Conservation (phyloP, 495 filamentous ascomycete genomes). For the Rostrohypoxylon terebratum region DNA sequence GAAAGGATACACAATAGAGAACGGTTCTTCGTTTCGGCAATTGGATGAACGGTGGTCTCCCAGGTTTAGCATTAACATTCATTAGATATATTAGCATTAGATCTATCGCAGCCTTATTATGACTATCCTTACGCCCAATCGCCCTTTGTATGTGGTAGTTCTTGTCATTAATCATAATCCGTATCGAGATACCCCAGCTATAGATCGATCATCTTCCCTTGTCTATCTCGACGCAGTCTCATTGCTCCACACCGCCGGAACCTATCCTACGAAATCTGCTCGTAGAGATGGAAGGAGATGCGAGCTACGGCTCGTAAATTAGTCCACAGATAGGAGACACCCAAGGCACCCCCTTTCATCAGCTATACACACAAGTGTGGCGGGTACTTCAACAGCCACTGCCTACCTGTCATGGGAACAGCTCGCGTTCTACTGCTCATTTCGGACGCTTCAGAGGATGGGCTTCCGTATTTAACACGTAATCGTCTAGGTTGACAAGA, state of each 20-base stretch:
- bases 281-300: neutral
- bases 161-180: conserved; percentile 26
- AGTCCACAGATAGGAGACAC: neutral
- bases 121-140: conserved; percentile 13
- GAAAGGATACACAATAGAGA: neutral
- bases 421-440: neutral
- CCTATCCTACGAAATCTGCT: neutral
- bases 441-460: conserved; percentile 71
- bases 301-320: neutral
- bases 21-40: neutral
- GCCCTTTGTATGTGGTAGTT: conserved; percentile 21
- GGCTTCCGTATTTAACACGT: conserved; percentile 75
- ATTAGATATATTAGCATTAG: conserved; percentile 37
- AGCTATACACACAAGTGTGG: neutral
- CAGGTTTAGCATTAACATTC: neutral
- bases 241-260: neutral
- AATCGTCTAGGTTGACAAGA: conserved; percentile 70
- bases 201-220: conserved; percentile 9
- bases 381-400: neutral
- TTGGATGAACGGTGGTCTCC: neutral
- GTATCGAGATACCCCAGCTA: conserved; percentile 8
- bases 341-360: neutral
- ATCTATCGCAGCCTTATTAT: conserved; percentile 35
- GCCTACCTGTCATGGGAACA: neutral
- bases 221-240: neutral